phyloP scores from a whole-genome alignment of 495 filamentous ascomycete genomes.

The Usnea hakonensis region DNA sequence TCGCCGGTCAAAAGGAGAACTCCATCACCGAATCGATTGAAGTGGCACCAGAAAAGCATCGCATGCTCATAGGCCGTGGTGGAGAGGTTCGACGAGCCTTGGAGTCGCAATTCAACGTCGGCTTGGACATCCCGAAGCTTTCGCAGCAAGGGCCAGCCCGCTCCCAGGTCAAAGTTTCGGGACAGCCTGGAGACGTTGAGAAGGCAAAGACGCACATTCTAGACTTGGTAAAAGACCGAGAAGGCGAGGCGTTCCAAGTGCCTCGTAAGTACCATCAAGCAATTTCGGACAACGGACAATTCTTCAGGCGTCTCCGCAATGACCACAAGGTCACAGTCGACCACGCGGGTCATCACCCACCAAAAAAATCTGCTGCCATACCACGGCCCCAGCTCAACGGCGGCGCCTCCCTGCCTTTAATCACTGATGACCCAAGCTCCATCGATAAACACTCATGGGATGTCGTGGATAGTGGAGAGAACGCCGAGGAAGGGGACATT shows the following conservation, averaged over 20 bases:
- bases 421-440: slow-evolving; percentile 68
- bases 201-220: slow-evolving; percentile 79
- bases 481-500: slow-evolving; percentile 62
- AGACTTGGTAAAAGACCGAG: slow-evolving; percentile 70
- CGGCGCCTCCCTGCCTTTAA: slow-evolving; percentile 61
- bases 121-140: slow-evolving; percentile 79
- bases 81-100: slow-evolving; percentile 76
- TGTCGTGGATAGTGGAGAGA: slow-evolving; percentile 50
- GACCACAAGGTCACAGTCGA: slow-evolving; percentile 83
- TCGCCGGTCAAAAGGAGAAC: slow-evolving; percentile 70
- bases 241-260: slow-evolving; percentile 76
- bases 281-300: slow-evolving; percentile 79
- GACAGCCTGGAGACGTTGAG: slow-evolving; percentile 67
- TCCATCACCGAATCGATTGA: slow-evolving; percentile 70
- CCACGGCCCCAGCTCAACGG: slow-evolving; percentile 42
- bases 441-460: slow-evolving; percentile 72
- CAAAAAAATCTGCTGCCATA: slow-evolving; percentile 50
- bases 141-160: slow-evolving; percentile 57
- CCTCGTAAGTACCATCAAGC: slow-evolving; percentile 73
- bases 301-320: slow-evolving; percentile 79
- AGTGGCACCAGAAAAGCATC: slow-evolving; percentile 79
- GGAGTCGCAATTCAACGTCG: slow-evolving; percentile 83
- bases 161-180: slow-evolving; percentile 72
- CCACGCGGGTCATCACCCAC: slow-evolving; percentile 70
- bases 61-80: slow-evolving; percentile 82